Base-by-base conservation (phyloP, 1,284 basidiomycete genomes). In the Papiliotrema nemorosa region DNA sequence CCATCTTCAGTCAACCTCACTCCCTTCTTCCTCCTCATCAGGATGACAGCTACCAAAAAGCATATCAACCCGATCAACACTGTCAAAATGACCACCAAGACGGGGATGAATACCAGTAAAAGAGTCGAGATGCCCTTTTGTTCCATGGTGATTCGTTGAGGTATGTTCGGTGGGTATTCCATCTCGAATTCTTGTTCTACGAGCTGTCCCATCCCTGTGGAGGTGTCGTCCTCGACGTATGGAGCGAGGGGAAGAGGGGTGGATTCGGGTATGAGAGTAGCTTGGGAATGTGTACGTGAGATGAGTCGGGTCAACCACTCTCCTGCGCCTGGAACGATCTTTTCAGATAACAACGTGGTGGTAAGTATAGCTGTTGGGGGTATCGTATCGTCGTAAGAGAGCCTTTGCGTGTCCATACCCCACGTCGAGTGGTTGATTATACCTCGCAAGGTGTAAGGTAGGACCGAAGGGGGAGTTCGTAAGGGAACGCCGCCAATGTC, bases 51-150 rank as follows among this genome's bases (percentile, higher is more conserved):
- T 62, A 93, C 77, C 44, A 94, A 82, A 76, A 96, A 93, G 55
- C 92, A 79, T 42, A 96, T 80, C 53, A 96, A 83, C 40, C 97
- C 84, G 70, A 97, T 87, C 53, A 98, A 82, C 60, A 98, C 86
- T 1, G 90, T 92, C 29, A 88, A 87, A 44, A 97, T 82, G 41
- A 98, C 85, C 73, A 96, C 88, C 67, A 96, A 83, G 53, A 96
- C 82, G 24, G 92, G 92, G 10, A 97, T 68, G 47, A 73, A 67
- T 10, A 73, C 51, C 44, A 73, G 56, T 6, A 72, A 47, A 21
- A 70, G 26, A 6, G 67, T 66, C 13, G 67, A 66, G 6, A 39
- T 5, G 26, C 42, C 49, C 9, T 31, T 16, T 40, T 40, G 46
- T 26, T 40, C 37, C 20, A 29, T 33, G 18, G 20, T 24, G 25